A percentile compares a stretch with the other conserved stretches of the same genome.
Evolutionary conservation across 1,284 basidiomycete species (phyloP).

Genomic region (Amylostereum areolatum): DNA sequence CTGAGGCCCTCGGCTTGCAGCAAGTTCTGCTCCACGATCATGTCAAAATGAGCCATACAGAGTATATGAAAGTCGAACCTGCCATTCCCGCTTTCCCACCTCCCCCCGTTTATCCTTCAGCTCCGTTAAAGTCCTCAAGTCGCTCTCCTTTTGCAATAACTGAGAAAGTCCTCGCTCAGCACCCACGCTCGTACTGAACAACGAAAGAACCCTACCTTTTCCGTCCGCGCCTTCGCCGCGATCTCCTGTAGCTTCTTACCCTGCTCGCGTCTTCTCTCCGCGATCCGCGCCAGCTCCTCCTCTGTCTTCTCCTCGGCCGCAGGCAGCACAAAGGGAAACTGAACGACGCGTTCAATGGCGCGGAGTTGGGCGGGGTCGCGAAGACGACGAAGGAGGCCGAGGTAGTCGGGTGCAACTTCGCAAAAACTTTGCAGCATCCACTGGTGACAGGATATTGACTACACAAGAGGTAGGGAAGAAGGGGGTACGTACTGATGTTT

Average conservation of each 20-base stretch:
- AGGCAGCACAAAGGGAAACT: conserved; percentile 77
- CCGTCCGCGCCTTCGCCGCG: conserved; percentile 80
- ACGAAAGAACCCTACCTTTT: conserved; percentile 57
- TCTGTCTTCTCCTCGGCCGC: conserved; percentile 84
- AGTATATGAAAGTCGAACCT: conserved; percentile 32
- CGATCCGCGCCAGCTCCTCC: conserved; percentile 76
- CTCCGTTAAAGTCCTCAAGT: conserved; percentile 66
- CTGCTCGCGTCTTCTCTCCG: conserved; percentile 81
- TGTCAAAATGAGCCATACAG: neutral
- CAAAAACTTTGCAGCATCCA: conserved; percentile 90
- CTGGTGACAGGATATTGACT: conserved; percentile 30
- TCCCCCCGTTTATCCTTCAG: conserved; percentile 61
- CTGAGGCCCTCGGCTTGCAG: conserved; percentile 71
- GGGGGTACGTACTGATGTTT: conserved; percentile 50
- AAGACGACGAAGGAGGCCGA: conserved; percentile 57
- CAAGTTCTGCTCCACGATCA: conserved; percentile 37
- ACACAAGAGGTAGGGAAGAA: neutral
- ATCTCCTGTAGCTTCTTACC: conserved; percentile 88
- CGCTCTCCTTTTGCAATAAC: conserved; percentile 78
- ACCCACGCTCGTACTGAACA: neutral
- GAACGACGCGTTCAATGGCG: conserved; percentile 68
- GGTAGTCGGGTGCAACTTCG: conserved; percentile 81
- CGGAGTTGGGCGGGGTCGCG: conserved; percentile 60
- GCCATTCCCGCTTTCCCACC: conserved; percentile 76
- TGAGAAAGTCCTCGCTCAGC: conserved; percentile 20